These are phyloP conservation scores for Cladochytrium replicatum DNA, from an alignment of 192 early-diverging fungal species.

Conservation along the genomic window DNA sequence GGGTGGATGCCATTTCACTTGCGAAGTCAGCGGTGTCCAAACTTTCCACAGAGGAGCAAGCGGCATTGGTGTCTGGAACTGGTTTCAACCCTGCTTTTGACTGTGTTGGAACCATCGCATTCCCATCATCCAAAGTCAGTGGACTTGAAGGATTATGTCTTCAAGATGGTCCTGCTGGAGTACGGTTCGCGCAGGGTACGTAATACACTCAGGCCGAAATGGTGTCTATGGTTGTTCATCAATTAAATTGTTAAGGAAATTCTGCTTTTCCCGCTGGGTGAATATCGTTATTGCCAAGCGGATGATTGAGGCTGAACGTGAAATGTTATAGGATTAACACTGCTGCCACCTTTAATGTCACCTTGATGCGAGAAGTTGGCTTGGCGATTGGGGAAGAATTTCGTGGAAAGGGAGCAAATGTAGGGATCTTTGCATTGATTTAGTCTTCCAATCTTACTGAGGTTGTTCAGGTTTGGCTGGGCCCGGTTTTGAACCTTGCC, in stretches of 20 bases:
- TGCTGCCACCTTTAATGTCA: slow-evolving; percentile 22
- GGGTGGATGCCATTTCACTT: background rate
- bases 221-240: background rate
- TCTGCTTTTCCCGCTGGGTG: slow-evolving; percentile 20
- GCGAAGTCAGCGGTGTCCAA: slow-evolving; percentile 4
- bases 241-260: slow-evolving; percentile 6
- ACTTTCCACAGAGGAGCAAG: slow-evolving; percentile 19
- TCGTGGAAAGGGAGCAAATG: slow-evolving; percentile 24
- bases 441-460: too few species aligned
- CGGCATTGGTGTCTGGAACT: slow-evolving; percentile 17
- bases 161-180: slow-evolving; percentile 22
- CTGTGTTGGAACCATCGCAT: slow-evolving; percentile 44
- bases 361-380: slow-evolving; percentile 21
- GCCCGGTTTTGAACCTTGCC: slow-evolving; percentile 17
- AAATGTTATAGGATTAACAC: too few species aligned
- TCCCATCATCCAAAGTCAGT: too few species aligned
- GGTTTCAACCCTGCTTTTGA: too few species aligned
- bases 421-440: too few species aligned
- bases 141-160: slow-evolving; percentile 23
- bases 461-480: slow-evolving; percentile 17
- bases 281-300: too few species aligned
- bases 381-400: slow-evolving; percentile 29
- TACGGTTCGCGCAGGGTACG: slow-evolving; percentile 17
- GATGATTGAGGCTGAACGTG: slow-evolving; percentile 8
- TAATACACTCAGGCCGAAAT: slow-evolving; percentile 8